Conservation (phyloP, 441 rosid genomes). For the Dalechampia spathulata region DNA sequence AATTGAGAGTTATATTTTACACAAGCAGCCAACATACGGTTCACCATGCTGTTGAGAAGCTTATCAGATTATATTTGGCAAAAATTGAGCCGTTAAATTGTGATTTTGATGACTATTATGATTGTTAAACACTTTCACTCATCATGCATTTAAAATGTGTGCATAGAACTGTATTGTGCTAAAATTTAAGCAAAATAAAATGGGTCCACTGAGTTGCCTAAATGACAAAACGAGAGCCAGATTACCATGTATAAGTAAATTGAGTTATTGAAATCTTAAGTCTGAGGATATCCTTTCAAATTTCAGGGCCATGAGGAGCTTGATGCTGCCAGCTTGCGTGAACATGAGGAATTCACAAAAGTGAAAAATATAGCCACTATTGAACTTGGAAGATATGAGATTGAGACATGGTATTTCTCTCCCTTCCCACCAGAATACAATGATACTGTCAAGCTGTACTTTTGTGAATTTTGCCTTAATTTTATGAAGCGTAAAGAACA, state of each 20-base stretch:
- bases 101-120: no score
- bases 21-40: no score
- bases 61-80: no score
- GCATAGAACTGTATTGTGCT: no score
- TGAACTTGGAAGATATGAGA: slow-evolving; percentile 98
- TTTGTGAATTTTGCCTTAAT: slow-evolving; percentile 98
- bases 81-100: no score
- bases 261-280: no score
- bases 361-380: slow-evolving; percentile 97
- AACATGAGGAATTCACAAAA: slow-evolving; percentile 98
- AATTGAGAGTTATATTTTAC: no score
- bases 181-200: no score
- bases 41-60: no score
- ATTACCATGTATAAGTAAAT: neutral
- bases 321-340: slow-evolving; percentile 99
- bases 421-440: slow-evolving; percentile 99
- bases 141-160: no score
- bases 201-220: neutral
- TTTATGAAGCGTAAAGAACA: slow-evolving; percentile 99
- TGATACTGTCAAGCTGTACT: slow-evolving; percentile 89
- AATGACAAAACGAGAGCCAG: neutral
- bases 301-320: slow-evolving; percentile 95
- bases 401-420: slow-evolving; percentile 99
- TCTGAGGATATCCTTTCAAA: slow-evolving; percentile 6
- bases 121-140: no score